A percentile compares a stretch with the other conserved stretches of the same genome.
phyloP scores from a whole-genome alignment of 2,329 filamentous ascomycete species.

The Venturia oleaginea region DNA sequence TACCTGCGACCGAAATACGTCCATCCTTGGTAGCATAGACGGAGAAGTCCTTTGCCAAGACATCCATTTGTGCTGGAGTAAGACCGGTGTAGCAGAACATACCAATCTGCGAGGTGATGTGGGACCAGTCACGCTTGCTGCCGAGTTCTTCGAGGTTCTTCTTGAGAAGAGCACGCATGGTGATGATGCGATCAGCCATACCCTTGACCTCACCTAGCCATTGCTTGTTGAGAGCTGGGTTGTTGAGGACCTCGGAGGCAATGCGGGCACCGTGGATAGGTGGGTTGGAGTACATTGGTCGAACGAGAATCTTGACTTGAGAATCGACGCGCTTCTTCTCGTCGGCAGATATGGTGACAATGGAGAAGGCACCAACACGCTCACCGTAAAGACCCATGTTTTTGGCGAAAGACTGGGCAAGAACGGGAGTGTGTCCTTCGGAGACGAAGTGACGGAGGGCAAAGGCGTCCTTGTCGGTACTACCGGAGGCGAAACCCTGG shows the following conservation, averaged over 20 bases:
- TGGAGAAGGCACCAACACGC: slow-evolving; percentile 92
- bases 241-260: slow-evolving; percentile 84
- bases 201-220: slow-evolving; percentile 96
- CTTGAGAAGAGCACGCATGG: slow-evolving; percentile 91
- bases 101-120: slow-evolving; percentile 94
- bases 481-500: slow-evolving; percentile 91
- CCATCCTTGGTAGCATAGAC: slow-evolving; percentile 96
- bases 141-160: slow-evolving; percentile 90
- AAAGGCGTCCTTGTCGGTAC: slow-evolving; percentile 88
- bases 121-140: slow-evolving; percentile 95
- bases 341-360: slow-evolving; percentile 73
- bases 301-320: slow-evolving; percentile 96
- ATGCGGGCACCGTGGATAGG: slow-evolving; percentile 94
- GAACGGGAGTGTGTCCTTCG: slow-evolving; percentile 78
- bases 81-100: slow-evolving; percentile 99
- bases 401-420: slow-evolving; percentile 95
- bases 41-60: slow-evolving; percentile 77
- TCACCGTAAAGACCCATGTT: slow-evolving; percentile 99
- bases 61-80: slow-evolving; percentile 82
- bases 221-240: slow-evolving; percentile 74
- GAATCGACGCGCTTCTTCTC: slow-evolving; percentile 96
- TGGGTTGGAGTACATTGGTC: slow-evolving; percentile 96
- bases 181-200: slow-evolving; percentile 99
- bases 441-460: slow-evolving; percentile 88
- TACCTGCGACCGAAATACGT: slow-evolving; percentile 76